Percentiles rank a stretch among this genome's conserved stretches.
Conservation (phyloP, 768 basidiomycete genomes). For the Lactifluus subvellereus region DNA sequence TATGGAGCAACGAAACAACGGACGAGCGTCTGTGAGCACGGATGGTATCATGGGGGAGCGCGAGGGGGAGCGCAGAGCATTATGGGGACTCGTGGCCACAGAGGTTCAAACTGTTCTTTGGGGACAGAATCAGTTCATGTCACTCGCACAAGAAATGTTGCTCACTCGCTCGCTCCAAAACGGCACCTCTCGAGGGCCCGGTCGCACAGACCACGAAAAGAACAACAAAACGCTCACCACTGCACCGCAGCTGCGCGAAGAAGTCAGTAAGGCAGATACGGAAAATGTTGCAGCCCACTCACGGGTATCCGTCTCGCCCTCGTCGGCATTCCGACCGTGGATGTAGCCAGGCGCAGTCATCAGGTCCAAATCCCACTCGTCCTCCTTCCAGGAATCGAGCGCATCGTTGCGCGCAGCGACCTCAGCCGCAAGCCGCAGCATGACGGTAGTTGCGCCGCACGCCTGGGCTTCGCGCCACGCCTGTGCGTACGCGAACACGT, state of each 20-base stretch:
- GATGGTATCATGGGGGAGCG: background rate
- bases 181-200: background rate
- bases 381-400: slow-evolving; percentile 22
- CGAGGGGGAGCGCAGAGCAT: background rate
- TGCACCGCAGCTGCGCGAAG: slow-evolving; percentile 2
- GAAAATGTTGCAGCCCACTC: background rate
- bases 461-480: slow-evolving; percentile 17
- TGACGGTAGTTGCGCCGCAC: background rate
- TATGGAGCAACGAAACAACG: background rate
- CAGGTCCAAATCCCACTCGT: slow-evolving; percentile 24
- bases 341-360: slow-evolving; percentile 22
- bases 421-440: slow-evolving; percentile 5
- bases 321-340: slow-evolving; percentile 17
- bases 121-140: background rate
- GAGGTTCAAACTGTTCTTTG: background rate
- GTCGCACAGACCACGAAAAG: background rate
- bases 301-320: slow-evolving; percentile 21
- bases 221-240: background rate
- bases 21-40: background rate
- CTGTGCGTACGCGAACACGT: slow-evolving; percentile 19
- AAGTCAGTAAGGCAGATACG: background rate
- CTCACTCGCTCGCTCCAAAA: background rate
- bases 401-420: slow-evolving; percentile 5
- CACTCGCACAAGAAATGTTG: background rate
- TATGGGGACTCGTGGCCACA: background rate